phyloP scores from a whole-genome alignment of 2,329 filamentous ascomycete genomes.

The Sarocladiaceae sp. region DNA sequence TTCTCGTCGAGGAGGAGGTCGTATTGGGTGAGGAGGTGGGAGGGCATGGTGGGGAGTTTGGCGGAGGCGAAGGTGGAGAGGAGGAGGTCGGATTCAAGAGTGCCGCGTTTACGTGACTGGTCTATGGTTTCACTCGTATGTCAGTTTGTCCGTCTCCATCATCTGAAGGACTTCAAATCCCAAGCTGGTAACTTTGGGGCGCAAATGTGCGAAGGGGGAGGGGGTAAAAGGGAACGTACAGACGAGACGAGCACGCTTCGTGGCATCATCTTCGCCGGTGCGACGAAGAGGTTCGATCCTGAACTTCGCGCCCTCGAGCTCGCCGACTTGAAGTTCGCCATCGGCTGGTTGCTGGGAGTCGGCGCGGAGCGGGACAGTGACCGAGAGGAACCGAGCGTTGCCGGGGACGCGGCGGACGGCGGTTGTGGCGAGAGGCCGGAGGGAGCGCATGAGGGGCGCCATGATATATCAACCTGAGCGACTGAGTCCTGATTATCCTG shows the following conservation, averaged over 20 bases:
- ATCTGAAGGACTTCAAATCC: too few relatives aligned
- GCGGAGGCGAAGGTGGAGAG: conserved; percentile 89
- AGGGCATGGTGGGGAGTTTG: conserved; percentile 68
- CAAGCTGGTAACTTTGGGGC: too few relatives aligned
- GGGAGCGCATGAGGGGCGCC: conserved; percentile 14
- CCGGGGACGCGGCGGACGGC: conserved; percentile 1
- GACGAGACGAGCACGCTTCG: conserved; percentile 79
- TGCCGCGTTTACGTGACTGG: conserved; percentile 94
- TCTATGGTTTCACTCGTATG: conserved; percentile 53
- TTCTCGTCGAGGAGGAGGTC: conserved; percentile 96
- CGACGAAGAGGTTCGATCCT: conserved; percentile 84
- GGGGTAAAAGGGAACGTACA: conserved; percentile 43
- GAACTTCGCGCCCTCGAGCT: conserved; percentile 81
- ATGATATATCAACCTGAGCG: too few relatives aligned
- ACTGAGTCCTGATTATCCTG: too few relatives aligned
- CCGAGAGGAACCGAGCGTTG: neutral
- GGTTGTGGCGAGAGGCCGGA: conserved; percentile 13
- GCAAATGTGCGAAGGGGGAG: too few relatives aligned
- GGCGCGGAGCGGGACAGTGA: neutral
- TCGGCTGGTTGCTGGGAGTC: conserved; percentile 19
- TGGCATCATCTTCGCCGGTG: conserved; percentile 74
- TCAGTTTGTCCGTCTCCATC: neutral
- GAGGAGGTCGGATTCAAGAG: conserved; percentile 89
- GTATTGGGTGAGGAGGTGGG: conserved; percentile 71
- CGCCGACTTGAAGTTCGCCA: conserved; percentile 69